Conservation (phyloP, 139 green algal genomes). For the Trebouxia sp. region DNA sequence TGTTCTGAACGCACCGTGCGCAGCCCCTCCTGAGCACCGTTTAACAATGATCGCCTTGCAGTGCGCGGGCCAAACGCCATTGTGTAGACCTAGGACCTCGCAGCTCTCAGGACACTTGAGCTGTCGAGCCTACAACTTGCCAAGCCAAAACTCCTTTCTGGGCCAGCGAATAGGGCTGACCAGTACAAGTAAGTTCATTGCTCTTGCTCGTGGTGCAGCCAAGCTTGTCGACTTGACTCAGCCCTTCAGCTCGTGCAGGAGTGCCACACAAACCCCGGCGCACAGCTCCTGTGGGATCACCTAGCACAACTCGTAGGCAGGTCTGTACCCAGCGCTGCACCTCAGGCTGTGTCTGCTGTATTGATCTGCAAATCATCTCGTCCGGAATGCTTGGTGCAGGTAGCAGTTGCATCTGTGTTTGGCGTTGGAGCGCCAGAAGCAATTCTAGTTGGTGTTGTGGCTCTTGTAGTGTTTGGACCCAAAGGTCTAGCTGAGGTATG, state of each 20-base stretch:
- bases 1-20: too few relatives aligned
- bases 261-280: neutral
- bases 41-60: too few relatives aligned
- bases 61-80: neutral
- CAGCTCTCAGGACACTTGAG: too few relatives aligned
- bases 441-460: conserved; percentile 95
- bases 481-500: conserved; percentile 92
- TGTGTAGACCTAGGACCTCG: neutral
- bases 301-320: neutral
- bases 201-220: neutral
- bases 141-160: neutral
- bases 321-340: neutral
- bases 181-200: neutral
- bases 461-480: conserved; percentile 96
- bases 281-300: neutral
- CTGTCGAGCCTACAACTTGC: neutral
- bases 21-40: too few relatives aligned
- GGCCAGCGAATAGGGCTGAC: neutral
- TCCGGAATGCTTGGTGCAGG: neutral
- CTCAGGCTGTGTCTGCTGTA: neutral
- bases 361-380: too few relatives aligned
- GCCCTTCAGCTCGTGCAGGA: too few relatives aligned
- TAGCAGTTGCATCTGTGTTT: conserved; percentile 59
- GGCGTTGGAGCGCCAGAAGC: conserved; percentile 97
- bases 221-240: neutral